These are phyloP conservation scores for Nicotiana tomentosiformis DNA, from an alignment of 257 asterid genomes.

Conservation along the genomic window DNA sequence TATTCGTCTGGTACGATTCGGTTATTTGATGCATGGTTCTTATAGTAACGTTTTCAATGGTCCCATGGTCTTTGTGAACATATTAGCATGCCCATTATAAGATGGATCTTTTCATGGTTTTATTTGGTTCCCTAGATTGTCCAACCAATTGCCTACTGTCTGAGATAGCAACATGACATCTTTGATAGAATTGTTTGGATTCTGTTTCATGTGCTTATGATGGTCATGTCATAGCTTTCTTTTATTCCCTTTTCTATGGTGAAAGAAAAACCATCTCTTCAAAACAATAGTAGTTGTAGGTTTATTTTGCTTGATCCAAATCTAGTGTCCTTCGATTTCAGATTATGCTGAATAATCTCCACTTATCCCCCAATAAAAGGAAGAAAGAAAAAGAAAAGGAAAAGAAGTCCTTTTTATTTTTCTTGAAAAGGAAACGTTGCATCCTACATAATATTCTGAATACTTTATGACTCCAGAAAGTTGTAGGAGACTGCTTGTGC, in stretches of 20 bases:
- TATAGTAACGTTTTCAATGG: neutral
- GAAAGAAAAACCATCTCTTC: neutral
- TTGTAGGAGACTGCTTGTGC: neutral
- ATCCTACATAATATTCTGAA: conserved; percentile 2
- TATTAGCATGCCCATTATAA: neutral
- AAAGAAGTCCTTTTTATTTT: neutral
- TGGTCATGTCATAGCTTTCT: neutral
- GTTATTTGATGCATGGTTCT: conserved; percentile 1
- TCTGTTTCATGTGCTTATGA: neutral
- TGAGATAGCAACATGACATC: neutral
- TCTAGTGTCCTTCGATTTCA: neutral
- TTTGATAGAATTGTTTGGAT: neutral
- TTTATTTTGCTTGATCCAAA: neutral
- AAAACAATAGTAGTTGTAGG: neutral
- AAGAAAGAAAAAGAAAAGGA: neutral
- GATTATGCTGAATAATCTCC: neutral
- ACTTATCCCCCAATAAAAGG: neutral
- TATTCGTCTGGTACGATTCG: conserved; percentile 65
- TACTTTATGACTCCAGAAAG: neutral
- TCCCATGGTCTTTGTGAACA: neutral
- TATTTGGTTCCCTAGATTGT: neutral
- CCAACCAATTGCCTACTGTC: neutral
- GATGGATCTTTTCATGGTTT: neutral
- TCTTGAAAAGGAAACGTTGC: neutral
- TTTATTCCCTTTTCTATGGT: neutral